These are phyloP conservation scores for Sporothrix inflata DNA, from an alignment of 2,329 filamentous ascomycete species.

Conservation along the genomic window DNA sequence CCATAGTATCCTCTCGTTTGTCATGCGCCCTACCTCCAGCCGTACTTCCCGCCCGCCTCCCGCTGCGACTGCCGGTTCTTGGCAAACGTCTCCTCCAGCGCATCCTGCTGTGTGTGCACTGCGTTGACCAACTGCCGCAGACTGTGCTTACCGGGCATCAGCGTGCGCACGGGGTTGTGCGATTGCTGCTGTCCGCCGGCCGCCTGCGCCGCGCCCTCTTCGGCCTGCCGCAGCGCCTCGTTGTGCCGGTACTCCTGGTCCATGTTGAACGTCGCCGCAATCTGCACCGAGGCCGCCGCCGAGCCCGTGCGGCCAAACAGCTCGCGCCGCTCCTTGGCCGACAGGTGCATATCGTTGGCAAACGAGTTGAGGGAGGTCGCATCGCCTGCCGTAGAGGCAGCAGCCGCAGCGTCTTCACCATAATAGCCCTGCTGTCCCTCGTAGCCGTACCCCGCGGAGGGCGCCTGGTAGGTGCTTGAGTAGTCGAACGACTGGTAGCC, in stretches of 20 bases:
- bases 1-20: background rate
- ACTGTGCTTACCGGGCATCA: conserved; percentile 87
- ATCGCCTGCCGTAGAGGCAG: conserved; percentile 33
- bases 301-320: conserved; percentile 73
- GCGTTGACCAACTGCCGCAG: conserved; percentile 85
- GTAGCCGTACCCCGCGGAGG: background rate
- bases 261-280: conserved; percentile 84
- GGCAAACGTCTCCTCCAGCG: conserved; percentile 87
- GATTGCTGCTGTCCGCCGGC: conserved; percentile 56
- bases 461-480: conserved; percentile 45
- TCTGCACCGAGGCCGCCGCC: conserved; percentile 53
- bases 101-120: conserved; percentile 80
- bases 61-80: conserved; percentile 76
- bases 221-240: conserved; percentile 70
- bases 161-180: conserved; percentile 80
- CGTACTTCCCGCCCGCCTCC: conserved; percentile 82
- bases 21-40: conserved; percentile 65
- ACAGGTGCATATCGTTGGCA: conserved; percentile 77
- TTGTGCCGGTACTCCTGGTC: conserved; percentile 86
- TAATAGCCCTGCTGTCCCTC: conserved; percentile 30
- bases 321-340: conserved; percentile 74
- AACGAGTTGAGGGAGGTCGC: conserved; percentile 65
- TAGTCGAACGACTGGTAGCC: conserved; percentile 18
- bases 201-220: conserved; percentile 66
- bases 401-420: conserved; percentile 20